Conservation (phyloP, 2,329 filamentous ascomycete species). For the Sclerotinia borealis region DNA sequence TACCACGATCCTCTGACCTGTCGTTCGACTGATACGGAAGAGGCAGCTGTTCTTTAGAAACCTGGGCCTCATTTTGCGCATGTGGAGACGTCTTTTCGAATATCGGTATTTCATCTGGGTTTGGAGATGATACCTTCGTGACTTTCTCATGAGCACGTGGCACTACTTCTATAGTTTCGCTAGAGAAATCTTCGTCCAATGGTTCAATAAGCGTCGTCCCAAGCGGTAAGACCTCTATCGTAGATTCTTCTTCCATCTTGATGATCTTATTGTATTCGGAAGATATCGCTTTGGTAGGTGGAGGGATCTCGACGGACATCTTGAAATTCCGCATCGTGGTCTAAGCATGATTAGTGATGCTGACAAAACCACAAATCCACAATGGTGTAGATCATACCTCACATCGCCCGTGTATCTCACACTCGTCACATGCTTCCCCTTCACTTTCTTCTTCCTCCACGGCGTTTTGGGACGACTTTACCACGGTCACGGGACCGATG, state of each 20-base stretch:
- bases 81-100: background rate
- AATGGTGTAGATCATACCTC: background rate
- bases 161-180: background rate
- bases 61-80: background rate
- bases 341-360: background rate
- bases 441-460: background rate
- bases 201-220: background rate
- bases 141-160: background rate
- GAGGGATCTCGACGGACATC: background rate
- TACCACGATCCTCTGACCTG: background rate
- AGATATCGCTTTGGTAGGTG: background rate
- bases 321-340: background rate
- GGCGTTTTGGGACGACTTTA: background rate
- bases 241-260: constrained; percentile 2
- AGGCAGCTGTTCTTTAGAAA: background rate
- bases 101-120: background rate
- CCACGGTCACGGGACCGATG: background rate
- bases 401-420: background rate
- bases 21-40: background rate
- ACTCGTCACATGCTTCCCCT: background rate
- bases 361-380: background rate
- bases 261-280: background rate
- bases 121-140: background rate
- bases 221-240: background rate
- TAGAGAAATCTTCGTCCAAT: background rate